Percentiles rank a stretch among this genome's conserved stretches.
Conservation (phyloP, 2,329 filamentous ascomycete species). For the Helotiales sp. region DNA sequence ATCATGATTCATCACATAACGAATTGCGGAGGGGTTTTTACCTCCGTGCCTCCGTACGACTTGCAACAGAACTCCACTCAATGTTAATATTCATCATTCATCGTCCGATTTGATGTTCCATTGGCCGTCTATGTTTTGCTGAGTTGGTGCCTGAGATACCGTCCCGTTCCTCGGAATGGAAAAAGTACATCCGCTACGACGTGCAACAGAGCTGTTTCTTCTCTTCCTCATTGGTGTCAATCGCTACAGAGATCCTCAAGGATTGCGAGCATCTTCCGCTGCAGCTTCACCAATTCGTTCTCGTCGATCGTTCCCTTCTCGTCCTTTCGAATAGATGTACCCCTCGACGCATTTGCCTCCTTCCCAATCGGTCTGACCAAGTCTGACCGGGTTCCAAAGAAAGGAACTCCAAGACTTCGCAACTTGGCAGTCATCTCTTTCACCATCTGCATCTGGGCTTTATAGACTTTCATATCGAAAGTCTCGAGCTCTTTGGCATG, state of each 20-base stretch:
- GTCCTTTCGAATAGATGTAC: conserved; percentile 23
- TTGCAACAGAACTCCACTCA: not conserved
- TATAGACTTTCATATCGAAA: conserved; percentile 68
- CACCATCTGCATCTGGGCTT: conserved; percentile 62
- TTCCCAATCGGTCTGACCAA: conserved; percentile 47
- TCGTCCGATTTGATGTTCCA: not conserved
- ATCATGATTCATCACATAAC: conserved; percentile 3
- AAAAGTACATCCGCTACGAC: conserved; percentile 21
- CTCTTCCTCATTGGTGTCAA: conserved; percentile 24
- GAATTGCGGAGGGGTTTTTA: conserved; percentile 14
- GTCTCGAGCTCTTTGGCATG: conserved; percentile 58
- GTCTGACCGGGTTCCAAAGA: conserved; percentile 58
- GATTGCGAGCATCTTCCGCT: conserved; percentile 54
- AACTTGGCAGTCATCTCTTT: conserved; percentile 60
- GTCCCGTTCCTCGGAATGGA: not conserved
- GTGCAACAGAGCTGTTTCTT: conserved; percentile 28
- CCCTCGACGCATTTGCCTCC: conserved; percentile 23
- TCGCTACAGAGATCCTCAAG: conserved; percentile 55
- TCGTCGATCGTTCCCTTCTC: conserved; percentile 44
- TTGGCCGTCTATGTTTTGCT: not conserved
- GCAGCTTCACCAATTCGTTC: conserved; percentile 50
- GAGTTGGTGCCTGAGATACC: not conserved
- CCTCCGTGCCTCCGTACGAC: conserved; percentile 20
- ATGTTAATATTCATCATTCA: not conserved
- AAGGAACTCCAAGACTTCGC: conserved; percentile 62